Evolutionary conservation across 2,329 filamentous ascomycete species (phyloP), one percentile per base, ranked within the genome.

Genomic region (Anisogramma anomala): DNA sequence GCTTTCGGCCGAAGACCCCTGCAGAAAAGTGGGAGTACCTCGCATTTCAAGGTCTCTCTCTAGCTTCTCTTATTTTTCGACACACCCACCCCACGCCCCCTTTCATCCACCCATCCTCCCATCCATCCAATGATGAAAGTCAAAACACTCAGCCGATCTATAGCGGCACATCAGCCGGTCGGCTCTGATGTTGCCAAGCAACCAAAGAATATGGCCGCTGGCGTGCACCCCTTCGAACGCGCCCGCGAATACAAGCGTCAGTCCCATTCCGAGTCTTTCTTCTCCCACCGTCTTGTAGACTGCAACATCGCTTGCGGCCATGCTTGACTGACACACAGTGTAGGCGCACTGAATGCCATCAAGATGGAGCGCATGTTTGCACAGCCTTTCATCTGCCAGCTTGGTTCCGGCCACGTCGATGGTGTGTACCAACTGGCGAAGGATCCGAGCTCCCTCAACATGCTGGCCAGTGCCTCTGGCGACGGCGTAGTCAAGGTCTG

Each of bases 321-420:
- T 23, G 5, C 9, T 23, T 9, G 6, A 23, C 22, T 23, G 9
- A 23, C 22, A 23, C 6, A 23, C 6, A 23, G 6, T 9, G 5
- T 23, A 23, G 22, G 22, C 41, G 70, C 71, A 6, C 61, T 74
- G 49, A 73, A 86, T 74, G 88, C 88, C 19, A 86, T 87, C 44
- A 95, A 95, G 61, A 66, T 95, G 47, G 86, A 94, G 64, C 82
- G 88, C 52, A 89, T 95, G 82, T 94, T 94, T 61, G 74, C 68
- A 6, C 64, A 66, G 45, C 68, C 69, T 3, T 94, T 94, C 56
- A 65, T 98, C 33, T 84, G 74, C 1, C 85, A 95, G 59, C 76
- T 98, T 18, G 89, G 89, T 40, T 72, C 77, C 23, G 89, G 91
- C 15, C 91, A 98, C 63, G 84, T 95, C 42, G 91, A 98, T 55